These are phyloP conservation scores for Phytophthora sp. DNA, from an alignment of 352 stramenopile species.

Conservation along the genomic window DNA sequence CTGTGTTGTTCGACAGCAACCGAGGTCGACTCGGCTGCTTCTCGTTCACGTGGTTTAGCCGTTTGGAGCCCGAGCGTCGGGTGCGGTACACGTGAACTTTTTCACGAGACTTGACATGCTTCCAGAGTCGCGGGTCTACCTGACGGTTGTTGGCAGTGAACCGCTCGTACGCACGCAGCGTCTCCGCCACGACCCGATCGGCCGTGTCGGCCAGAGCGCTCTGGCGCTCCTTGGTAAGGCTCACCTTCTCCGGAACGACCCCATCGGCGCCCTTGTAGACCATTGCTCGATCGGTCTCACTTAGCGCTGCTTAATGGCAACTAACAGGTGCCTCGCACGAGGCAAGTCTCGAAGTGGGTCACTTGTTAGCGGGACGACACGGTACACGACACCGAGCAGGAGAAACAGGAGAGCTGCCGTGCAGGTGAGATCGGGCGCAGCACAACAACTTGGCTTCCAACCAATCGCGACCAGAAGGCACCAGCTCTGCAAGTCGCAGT, in stretches of 20 bases:
- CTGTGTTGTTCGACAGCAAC: slow-evolving; percentile 49
- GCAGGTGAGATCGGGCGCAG: slow-evolving; percentile 7
- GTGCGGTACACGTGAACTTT: slow-evolving; percentile 65
- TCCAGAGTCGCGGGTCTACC: slow-evolving; percentile 54
- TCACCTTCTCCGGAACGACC: slow-evolving; percentile 28
- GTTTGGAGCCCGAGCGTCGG: slow-evolving; percentile 38
- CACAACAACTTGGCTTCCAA: slow-evolving; percentile 1
- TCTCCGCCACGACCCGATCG: slow-evolving; percentile 65
- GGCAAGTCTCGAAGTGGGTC: slow-evolving; percentile 37
- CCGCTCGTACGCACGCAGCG: slow-evolving; percentile 54
- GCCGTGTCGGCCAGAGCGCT: slow-evolving; percentile 53
- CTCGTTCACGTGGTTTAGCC: slow-evolving; percentile 24
- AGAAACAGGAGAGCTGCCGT: slow-evolving; percentile 1
- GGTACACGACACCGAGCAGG: not conserved
- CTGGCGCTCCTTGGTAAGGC: slow-evolving; percentile 46
- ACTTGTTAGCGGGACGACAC: not conserved
- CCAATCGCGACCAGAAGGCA: slow-evolving; percentile 26
- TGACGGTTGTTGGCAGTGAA: slow-evolving; percentile 51
- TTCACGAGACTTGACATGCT: slow-evolving; percentile 61
- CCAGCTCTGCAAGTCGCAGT: slow-evolving; percentile 1
- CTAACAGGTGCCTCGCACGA: not conserved
- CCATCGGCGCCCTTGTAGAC: slow-evolving; percentile 29
- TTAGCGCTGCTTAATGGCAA: not conserved
- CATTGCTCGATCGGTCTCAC: slow-evolving; percentile 18
- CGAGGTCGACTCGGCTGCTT: slow-evolving; percentile 42